Percentiles rank a stretch among this genome's conserved stretches.
phyloP scores from a whole-genome alignment of 2,329 filamentous ascomycete species.

The Xylariaceae sp. region DNA sequence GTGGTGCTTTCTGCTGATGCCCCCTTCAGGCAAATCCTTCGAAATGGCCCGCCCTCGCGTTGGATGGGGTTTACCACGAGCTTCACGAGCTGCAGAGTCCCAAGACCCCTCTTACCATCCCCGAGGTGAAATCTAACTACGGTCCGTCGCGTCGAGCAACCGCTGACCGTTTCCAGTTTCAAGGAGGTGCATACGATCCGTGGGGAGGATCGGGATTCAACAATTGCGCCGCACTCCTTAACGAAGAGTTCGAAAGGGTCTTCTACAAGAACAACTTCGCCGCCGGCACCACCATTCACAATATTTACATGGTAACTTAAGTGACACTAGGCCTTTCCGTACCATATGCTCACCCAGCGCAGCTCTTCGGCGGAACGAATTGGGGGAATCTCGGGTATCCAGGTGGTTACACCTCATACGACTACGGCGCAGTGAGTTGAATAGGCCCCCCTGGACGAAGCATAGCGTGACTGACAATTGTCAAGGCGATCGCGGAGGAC shows the following conservation, averaged over 20 bases:
- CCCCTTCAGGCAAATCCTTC: conserved; percentile 25
- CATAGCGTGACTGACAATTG: neutral
- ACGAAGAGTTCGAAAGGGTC: conserved; percentile 65
- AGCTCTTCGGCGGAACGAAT: conserved; percentile 69
- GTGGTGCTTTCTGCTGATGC: no score
- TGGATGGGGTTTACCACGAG: conserved; percentile 50
- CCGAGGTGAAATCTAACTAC: conserved; percentile 19
- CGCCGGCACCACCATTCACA: conserved; percentile 59
- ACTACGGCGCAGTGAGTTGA: conserved; percentile 52
- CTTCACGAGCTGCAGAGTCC: conserved; percentile 54
- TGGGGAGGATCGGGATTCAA: conserved; percentile 67
- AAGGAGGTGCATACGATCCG: conserved; percentile 65
- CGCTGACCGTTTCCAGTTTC: conserved; percentile 34
- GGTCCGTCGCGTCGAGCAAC: neutral
- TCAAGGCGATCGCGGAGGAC: conserved; percentile 43
- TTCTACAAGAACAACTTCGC: conserved; percentile 72
- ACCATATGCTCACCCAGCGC: no score
- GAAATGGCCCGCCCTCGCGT: conserved; percentile 47
- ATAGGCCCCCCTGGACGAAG: conserved; percentile 49
- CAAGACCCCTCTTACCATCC: conserved; percentile 46
- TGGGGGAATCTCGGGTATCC: conserved; percentile 74
- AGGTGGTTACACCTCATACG: conserved; percentile 54
- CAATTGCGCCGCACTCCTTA: conserved; percentile 53
- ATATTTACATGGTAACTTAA: conserved; percentile 45
- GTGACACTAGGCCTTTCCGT: no score